These are phyloP conservation scores for Udeniomyces megalosporus DNA, from an alignment of 768 basidiomycete species.

Conservation along the genomic window DNA sequence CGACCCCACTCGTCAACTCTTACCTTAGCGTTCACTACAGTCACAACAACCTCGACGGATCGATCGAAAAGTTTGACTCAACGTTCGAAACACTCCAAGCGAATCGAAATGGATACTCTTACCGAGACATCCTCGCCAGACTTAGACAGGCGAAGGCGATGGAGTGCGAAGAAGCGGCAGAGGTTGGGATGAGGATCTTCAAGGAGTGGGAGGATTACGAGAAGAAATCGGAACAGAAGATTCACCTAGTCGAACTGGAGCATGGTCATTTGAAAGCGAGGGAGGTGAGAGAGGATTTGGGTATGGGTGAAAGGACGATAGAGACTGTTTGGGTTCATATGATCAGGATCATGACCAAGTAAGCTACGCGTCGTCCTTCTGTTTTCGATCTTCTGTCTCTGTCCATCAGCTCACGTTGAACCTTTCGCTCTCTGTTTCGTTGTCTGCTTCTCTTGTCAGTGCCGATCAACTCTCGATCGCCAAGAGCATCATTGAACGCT, in stretches of 20 bases:
- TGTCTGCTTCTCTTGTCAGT: neutral
- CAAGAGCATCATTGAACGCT: neutral
- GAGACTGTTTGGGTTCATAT: conserved; percentile 55
- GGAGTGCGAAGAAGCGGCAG: neutral
- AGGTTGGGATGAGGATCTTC: neutral
- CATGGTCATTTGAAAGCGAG: neutral
- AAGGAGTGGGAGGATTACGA: conserved; percentile 15
- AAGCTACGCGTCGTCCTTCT: conserved; percentile 23
- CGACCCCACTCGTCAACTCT: conserved; percentile 53
- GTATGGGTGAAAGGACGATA: conserved; percentile 30
- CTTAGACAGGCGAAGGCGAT: conserved; percentile 33
- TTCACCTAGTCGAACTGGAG: neutral
- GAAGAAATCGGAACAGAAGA: conserved; percentile 10
- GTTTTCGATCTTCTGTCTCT: neutral
- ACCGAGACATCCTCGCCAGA: conserved; percentile 51
- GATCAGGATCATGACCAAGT: conserved; percentile 64
- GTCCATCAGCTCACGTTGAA: too few relatives aligned
- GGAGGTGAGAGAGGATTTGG: conserved; percentile 1
- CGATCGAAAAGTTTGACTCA: conserved; percentile 38
- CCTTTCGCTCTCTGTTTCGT: neutral
- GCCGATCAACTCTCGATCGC: conserved; percentile 3
- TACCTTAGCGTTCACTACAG: conserved; percentile 62
- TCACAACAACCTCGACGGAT: conserved; percentile 38
- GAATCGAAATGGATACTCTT: conserved; percentile 39
- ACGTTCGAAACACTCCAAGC: conserved; percentile 37